Base-by-base conservation (phyloP, 192 early-diverging fungal species). In the Entomortierella chlamydospora region DNA sequence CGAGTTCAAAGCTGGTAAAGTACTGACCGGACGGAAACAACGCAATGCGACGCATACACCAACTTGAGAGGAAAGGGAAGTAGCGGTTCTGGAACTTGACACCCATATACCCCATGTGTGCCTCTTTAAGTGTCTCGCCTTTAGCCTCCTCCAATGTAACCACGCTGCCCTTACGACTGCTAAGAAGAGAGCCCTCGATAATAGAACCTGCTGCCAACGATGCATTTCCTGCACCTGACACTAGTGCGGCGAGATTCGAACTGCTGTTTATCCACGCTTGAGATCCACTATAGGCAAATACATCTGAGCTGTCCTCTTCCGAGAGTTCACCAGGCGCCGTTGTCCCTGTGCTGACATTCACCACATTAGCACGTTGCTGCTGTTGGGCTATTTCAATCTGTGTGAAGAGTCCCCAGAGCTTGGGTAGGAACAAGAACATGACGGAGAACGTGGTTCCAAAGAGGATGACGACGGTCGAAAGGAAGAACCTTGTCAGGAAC, bases 371-470 rank as follows among this genome's bases (percentile, higher is more conserved):
- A 50, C 34, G 10, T 10, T 55, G n/a, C 6, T 33, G 58, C 4
- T 61, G 42, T 12, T 53, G 61, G 22, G 28, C 28, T 23, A 23
- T 42, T 15, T 65, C 63, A 41, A 72, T 51, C 49, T 82, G 43
- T 11, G 61, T 52, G 62, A 81, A 82, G 6, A 87, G 73, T 37
- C 70, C 78, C 42, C 77, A 78, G 1, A 87, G 63, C 43, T 85
- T 84, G 1, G 86, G 86, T 29, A 85, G 34, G 30, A 87, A 87
- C 29, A 87, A 51, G 31, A 85, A 82, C 57, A 87, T 72, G 20
- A 87, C 61, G 0, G 86, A 85, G n/a, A 87, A 77, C 0, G 82
- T 83, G 0, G 83, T 83, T 2, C 82, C 86, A 65, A 84, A 87
- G 0, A 87, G 60, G 20, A 84, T 72, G 0, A 83, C 78, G 0